Percentiles rank a stretch among this genome's conserved stretches.
Evolutionary conservation across 106 monocot species (phyloP).

Genomic region (Cymbidium sinense): DNA sequence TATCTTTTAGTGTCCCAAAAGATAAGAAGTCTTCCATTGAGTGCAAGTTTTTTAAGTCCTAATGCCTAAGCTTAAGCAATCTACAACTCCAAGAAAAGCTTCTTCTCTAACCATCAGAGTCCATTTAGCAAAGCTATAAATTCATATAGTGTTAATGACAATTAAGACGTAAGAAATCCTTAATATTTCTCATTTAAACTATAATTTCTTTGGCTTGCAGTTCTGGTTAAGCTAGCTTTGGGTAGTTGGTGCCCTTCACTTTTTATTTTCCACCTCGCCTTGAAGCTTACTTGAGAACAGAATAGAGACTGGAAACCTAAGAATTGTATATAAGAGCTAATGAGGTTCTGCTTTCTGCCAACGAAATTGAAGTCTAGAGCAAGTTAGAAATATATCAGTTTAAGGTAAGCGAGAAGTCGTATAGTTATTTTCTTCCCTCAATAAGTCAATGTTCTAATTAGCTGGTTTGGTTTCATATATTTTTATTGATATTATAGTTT

Average conservation of each 20-base stretch:
- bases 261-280: conserved; percentile 15
- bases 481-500: background rate
- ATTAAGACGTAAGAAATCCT: background rate
- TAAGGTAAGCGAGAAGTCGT: background rate
- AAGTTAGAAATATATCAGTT: background rate
- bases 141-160: background rate
- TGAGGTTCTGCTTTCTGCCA: background rate
- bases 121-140: background rate
- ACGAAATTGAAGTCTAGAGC: background rate
- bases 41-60: conserved; percentile 23
- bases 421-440: too few relatives aligned
- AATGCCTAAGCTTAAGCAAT: conserved; percentile 35
- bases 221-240: conserved; percentile 10
- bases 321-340: conserved; percentile 13
- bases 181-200: background rate
- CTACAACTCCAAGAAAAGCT: conserved; percentile 16
- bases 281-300: conserved; percentile 16
- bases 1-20: background rate
- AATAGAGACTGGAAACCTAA: background rate
- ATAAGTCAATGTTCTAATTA: background rate
- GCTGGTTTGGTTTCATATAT: background rate
- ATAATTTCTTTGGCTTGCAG: conserved; percentile 21
- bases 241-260: conserved; percentile 15
- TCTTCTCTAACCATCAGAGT: background rate
- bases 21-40: conserved; percentile 27